A percentile compares a stretch with the other conserved stretches of the same genome.
These are phyloP conservation scores for Tricholomella constricta DNA, from an alignment of 768 basidiomycete species.

Conservation along the genomic window DNA sequence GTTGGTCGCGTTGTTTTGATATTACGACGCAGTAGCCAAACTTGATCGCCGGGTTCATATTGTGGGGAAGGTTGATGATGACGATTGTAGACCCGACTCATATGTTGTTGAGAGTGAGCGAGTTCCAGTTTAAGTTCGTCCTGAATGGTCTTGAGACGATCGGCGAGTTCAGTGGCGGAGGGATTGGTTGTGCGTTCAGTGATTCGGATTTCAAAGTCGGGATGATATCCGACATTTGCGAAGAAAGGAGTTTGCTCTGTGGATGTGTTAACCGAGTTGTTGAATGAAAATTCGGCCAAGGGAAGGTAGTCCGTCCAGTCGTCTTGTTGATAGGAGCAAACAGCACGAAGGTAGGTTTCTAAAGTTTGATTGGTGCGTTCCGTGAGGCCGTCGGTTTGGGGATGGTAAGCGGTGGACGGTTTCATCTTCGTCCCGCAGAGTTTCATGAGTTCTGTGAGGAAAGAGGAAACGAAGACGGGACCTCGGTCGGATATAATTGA, in stretches of 20 bases:
- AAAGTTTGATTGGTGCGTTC: slow-evolving; percentile 9
- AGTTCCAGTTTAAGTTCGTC: slow-evolving; percentile 1
- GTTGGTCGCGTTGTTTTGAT: slow-evolving; percentile 4
- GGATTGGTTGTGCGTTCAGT: slow-evolving; percentile 4
- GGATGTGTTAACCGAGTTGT: slow-evolving; percentile 34
- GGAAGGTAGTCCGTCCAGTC: slow-evolving; percentile 25
- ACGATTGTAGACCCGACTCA: slow-evolving; percentile 3
- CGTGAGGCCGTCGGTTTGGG: slow-evolving; percentile 22
- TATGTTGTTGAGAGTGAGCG: slow-evolving; percentile 4
- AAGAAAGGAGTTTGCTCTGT: slow-evolving; percentile 40
- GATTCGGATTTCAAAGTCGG: no score
- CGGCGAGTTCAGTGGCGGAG: slow-evolving; percentile 2
- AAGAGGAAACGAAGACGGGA: slow-evolving; percentile 33
- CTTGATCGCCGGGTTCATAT: neutral
- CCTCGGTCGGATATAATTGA: slow-evolving; percentile 36
- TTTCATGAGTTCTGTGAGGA: slow-evolving; percentile 23
- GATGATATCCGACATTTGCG: slow-evolving; percentile 23
- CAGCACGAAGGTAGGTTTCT: slow-evolving; percentile 39
- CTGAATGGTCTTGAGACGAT: slow-evolving; percentile 2
- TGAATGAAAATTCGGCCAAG: slow-evolving; percentile 43
- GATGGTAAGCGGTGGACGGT: slow-evolving; percentile 44
- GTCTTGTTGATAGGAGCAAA: slow-evolving; percentile 40
- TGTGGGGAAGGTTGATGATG: neutral
- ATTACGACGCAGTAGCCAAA: slow-evolving; percentile 5
- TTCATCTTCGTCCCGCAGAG: slow-evolving; percentile 9